These are phyloP conservation scores for Blastobotrys elegans DNA, from an alignment of 1,139 yeast genomes.

Conservation along the genomic window DNA sequence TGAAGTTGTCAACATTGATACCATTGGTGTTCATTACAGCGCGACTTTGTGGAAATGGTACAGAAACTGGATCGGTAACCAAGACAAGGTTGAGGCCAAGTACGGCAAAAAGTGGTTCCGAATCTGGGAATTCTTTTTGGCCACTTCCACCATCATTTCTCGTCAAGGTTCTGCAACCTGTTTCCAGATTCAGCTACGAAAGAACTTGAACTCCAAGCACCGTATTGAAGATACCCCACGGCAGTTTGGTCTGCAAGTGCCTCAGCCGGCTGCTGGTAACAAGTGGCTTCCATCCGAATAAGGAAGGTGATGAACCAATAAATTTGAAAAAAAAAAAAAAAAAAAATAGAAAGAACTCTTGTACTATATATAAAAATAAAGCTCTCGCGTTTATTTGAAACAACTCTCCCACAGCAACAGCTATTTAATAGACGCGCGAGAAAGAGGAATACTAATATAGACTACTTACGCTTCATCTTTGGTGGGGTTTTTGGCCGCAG, in stretches of 20 bases:
- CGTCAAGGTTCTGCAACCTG: slow-evolving; percentile 95
- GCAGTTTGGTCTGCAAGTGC: slow-evolving; percentile 72
- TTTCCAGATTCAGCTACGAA: slow-evolving; percentile 86
- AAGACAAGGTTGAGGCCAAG: slow-evolving; percentile 68
- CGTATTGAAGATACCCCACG: slow-evolving; percentile 75
- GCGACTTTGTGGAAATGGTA: slow-evolving; percentile 94
- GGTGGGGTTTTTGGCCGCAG: slow-evolving; percentile 81
- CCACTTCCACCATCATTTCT: slow-evolving; percentile 73
- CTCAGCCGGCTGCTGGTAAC: slow-evolving; percentile 48
- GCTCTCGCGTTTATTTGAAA: too few relatives aligned
- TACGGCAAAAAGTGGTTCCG: slow-evolving; percentile 90
- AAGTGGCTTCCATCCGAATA: slow-evolving; percentile 40
- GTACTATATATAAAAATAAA: too few relatives aligned
- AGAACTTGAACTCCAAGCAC: slow-evolving; percentile 80
- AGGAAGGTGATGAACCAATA: slow-evolving; percentile 1
- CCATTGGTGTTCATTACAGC: slow-evolving; percentile 89
- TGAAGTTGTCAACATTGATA: slow-evolving; percentile 79
- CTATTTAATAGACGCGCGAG: too few relatives aligned
- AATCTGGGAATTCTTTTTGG: slow-evolving; percentile 90
- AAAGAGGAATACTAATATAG: too few relatives aligned
- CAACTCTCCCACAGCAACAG: too few relatives aligned
- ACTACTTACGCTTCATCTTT: slow-evolving; percentile 13
- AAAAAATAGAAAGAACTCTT: background rate
- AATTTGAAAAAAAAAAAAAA: too few relatives aligned
- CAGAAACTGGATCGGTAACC: slow-evolving; percentile 88